Percentiles rank a stretch among this genome's conserved stretches.
Conservation (phyloP, 345 rosid species). For the Adansonia digitata region DNA sequence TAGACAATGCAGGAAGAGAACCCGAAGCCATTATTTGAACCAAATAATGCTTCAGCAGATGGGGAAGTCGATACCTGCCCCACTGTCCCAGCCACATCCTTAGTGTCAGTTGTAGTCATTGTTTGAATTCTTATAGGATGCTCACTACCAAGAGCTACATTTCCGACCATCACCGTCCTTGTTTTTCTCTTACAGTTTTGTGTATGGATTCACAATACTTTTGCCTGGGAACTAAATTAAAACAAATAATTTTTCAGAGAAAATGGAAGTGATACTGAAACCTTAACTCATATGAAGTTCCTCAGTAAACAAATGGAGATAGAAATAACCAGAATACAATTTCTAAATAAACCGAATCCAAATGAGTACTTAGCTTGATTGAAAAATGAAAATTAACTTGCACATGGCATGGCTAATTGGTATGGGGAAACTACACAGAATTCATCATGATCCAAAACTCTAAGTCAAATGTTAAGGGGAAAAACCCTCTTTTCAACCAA, state of each 20-base stretch:
- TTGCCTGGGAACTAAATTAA: slow-evolving; percentile 75
- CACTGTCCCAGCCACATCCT: slow-evolving; percentile 79
- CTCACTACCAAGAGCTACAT: slow-evolving; percentile 85
- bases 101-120: slow-evolving; percentile 89
- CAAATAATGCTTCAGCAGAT: background rate
- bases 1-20: background rate
- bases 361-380: background rate
- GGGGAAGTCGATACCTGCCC: slow-evolving; percentile 54
- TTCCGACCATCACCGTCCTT: slow-evolving; percentile 86
- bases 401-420: background rate
- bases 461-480: background rate
- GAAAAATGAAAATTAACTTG: background rate
- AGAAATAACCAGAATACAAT: background rate
- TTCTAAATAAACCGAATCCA: background rate
- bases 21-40: background rate
- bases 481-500: background rate
- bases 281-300: background rate
- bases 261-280: background rate
- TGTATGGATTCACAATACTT: slow-evolving; percentile 83
- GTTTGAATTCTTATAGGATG: slow-evolving; percentile 93
- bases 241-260: slow-evolving; percentile 15
- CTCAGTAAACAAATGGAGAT: background rate
- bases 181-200: slow-evolving; percentile 92
- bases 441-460: background rate
- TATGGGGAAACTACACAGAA: background rate